These are phyloP conservation scores for Alternaria postmessia DNA, from an alignment of 2,329 filamentous ascomycete species.

Conservation along the genomic window DNA sequence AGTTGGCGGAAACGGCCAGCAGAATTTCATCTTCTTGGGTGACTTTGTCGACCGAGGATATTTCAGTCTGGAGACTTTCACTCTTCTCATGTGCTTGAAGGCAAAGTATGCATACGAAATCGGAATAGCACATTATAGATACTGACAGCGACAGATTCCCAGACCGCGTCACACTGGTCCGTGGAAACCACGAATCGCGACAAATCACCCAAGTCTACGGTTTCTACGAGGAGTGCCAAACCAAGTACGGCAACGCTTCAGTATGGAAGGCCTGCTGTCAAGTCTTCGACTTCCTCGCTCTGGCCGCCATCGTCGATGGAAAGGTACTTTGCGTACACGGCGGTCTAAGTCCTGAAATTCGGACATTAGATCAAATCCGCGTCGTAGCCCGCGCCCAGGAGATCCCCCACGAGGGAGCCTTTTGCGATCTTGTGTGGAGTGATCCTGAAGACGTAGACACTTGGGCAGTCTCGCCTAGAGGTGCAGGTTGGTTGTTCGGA, in stretches of 20 bases:
- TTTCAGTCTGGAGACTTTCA: constrained; percentile 77
- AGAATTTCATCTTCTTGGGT: constrained; percentile 74
- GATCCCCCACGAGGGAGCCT: constrained; percentile 96
- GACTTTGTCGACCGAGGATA: constrained; percentile 80
- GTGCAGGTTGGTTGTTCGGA: constrained; percentile 73
- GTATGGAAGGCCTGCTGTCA: constrained; percentile 99
- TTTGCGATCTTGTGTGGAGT: constrained; percentile 98
- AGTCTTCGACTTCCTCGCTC: constrained; percentile 96
- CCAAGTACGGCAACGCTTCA: constrained; percentile 98
- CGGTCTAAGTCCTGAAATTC: constrained; percentile 95
- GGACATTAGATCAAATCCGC: constrained; percentile 88
- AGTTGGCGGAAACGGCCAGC: constrained; percentile 63
- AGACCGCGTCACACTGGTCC: constrained; percentile 75
- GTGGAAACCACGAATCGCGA: constrained; percentile 93
- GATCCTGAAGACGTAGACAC: constrained; percentile 75
- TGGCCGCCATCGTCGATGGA: constrained; percentile 97
- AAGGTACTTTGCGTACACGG: constrained; percentile 99
- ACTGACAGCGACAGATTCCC: constrained; percentile 63
- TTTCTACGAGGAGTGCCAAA: constrained; percentile 98
- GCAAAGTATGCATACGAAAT: constrained; percentile 63
- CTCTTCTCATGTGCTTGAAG: constrained; percentile 75
- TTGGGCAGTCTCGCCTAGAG: constrained; percentile 73
- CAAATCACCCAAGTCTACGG: constrained; percentile 99
- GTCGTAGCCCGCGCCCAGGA: constrained; percentile 80
- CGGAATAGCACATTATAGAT: not conserved